These are phyloP conservation scores for Sequoia sempervirens DNA, from an alignment of 75 land plant genomes.

Conservation along the genomic window DNA sequence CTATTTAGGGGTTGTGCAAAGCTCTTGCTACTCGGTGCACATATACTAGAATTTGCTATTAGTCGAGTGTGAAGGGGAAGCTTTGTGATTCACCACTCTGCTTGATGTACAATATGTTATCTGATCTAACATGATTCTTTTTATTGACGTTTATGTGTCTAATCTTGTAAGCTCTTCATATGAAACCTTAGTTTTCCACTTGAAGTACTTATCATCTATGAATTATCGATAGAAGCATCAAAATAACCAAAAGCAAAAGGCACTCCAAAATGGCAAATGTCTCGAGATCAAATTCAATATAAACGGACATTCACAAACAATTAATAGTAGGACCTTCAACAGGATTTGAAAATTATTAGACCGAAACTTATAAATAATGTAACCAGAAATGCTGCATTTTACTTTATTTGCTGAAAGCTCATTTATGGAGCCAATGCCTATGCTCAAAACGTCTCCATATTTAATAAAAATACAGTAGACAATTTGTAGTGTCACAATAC, in stretches of 20 bases:
- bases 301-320: not conserved
- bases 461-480: not conserved
- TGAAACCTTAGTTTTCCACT: not conserved
- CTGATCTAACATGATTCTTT: too few species aligned
- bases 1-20: not conserved
- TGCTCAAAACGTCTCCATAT: not conserved
- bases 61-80: not conserved
- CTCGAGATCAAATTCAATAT: not conserved
- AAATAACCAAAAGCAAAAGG: not conserved
- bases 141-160: too few species aligned
- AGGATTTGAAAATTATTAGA: not conserved
- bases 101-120: too few species aligned
- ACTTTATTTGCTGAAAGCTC: not conserved
- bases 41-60: not conserved
- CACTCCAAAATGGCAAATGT: not conserved
- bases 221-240: not conserved
- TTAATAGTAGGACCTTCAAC: not conserved
- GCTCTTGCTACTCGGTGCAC: not conserved
- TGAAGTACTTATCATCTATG: not conserved
- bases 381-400: not conserved
- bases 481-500: not conserved
- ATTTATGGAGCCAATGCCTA: not conserved
- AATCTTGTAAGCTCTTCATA: not conserved
- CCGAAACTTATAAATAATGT: not conserved
- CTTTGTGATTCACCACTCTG: too few species aligned